Evolutionary conservation across 768 basidiomycete species (phyloP).

Genomic region (Pleurotus tuber-regium): DNA sequence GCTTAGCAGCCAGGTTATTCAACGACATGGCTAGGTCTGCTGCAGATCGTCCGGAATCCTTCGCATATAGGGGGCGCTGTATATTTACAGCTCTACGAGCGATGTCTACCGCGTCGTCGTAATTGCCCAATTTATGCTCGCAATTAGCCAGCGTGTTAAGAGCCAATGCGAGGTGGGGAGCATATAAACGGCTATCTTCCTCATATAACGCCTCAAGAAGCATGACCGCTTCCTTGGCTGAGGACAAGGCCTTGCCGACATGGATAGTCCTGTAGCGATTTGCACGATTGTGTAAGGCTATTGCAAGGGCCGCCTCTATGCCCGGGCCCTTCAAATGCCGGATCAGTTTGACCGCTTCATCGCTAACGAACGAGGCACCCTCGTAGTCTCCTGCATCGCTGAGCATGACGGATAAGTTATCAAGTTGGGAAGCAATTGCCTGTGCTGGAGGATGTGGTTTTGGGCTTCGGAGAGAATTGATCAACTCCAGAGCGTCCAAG

Average conservation of each 20-base stretch:
- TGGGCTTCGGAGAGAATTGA: neutral
- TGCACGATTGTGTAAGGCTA: neutral
- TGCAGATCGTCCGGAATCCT: neutral
- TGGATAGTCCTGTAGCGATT: neutral
- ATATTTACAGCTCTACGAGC: neutral
- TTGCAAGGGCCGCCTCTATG: neutral
- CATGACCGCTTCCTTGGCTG: neutral
- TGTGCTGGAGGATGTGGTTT: neutral
- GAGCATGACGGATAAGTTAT: neutral
- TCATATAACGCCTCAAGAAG: neutral
- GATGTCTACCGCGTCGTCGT: neutral
- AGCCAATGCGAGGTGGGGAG: neutral
- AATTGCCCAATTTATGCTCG: neutral
- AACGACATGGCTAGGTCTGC: neutral
- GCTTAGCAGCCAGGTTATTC: neutral
- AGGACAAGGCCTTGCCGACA: neutral
- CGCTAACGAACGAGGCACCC: neutral
- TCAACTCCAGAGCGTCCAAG: neutral
- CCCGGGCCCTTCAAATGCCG: neutral
- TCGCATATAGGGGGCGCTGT: neutral
- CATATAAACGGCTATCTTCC: neutral
- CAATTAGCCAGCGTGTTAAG: constrained; percentile 1
- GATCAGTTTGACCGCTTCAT: neutral
- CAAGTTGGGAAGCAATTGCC: neutral
- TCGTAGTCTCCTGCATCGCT: constrained; percentile 1